phyloP scores from a whole-genome alignment of 345 rosid genomes.

The Salix suchowensis region DNA sequence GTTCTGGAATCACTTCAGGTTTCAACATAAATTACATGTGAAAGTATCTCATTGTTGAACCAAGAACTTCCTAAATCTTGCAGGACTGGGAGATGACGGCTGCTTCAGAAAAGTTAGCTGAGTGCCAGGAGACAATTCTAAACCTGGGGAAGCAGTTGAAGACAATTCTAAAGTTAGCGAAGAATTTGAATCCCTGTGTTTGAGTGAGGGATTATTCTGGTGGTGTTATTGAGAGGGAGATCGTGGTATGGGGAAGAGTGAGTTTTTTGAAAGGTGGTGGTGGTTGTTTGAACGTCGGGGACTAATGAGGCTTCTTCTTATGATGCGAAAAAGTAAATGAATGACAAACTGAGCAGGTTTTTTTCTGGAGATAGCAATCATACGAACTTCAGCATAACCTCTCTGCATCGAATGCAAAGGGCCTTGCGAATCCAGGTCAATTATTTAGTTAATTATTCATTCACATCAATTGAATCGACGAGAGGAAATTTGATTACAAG shows the following conservation, averaged over 20 bases:
- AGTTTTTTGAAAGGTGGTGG: no score
- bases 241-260: no score
- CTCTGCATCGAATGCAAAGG: constrained; percentile 28
- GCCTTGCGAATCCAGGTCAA: constrained; percentile 23
- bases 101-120: constrained; percentile 90
- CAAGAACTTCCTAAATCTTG: constrained; percentile 11
- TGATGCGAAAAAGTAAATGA: neutral
- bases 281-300: no score
- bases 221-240: no score
- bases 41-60: no score
- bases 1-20: no score
- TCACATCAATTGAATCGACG: no score
- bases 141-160: constrained; percentile 85
- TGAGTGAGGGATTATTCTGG: no score
- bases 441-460: no score
- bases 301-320: neutral
- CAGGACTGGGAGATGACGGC: constrained; percentile 85
- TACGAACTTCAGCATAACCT: constrained; percentile 20
- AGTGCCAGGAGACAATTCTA: constrained; percentile 85
- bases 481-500: no score
- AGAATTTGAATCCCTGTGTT: no score
- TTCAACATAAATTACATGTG: no score
- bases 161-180: constrained; percentile 29
- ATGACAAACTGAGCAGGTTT: neutral
- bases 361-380: neutral